Evolutionary conservation across 345 rosid species (phyloP).

Genomic region (Hirschfeldia incana): DNA sequence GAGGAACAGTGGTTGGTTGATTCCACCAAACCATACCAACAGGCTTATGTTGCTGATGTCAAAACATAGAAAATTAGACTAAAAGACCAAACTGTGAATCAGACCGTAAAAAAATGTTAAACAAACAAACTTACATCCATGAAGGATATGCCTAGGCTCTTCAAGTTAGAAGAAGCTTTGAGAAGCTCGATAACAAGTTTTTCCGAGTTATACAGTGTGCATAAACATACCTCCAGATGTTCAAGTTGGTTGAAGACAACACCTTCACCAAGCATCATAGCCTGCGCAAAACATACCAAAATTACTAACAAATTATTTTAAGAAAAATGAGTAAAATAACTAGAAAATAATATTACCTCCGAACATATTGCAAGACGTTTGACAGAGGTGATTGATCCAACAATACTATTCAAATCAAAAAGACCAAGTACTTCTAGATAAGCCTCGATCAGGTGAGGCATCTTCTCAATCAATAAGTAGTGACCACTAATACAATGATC

Average conservation of each 20-base stretch:
- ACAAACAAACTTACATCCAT: conserved; percentile 8
- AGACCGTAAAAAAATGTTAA: background rate
- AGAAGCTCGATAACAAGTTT: background rate
- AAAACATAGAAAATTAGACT: background rate
- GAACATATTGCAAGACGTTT: background rate
- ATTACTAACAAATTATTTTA: background rate
- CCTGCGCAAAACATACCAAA: background rate
- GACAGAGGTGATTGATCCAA: conserved; percentile 5
- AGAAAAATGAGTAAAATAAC: background rate
- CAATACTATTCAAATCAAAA: background rate
- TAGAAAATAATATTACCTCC: background rate
- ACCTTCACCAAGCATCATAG: background rate
- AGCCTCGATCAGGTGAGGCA: conserved; percentile 21
- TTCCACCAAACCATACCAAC: background rate
- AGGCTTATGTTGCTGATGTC: background rate
- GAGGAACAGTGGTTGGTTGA: background rate
- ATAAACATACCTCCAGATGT: background rate
- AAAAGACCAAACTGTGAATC: background rate
- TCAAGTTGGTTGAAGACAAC: background rate
- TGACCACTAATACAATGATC: background rate
- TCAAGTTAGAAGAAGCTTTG: background rate
- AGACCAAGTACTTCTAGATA: background rate
- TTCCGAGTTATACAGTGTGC: background rate
- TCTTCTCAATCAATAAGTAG: background rate
- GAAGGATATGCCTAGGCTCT: background rate